Base-by-base conservation (phyloP, 495 filamentous ascomycete genomes). In the Platismatia glauca region DNA sequence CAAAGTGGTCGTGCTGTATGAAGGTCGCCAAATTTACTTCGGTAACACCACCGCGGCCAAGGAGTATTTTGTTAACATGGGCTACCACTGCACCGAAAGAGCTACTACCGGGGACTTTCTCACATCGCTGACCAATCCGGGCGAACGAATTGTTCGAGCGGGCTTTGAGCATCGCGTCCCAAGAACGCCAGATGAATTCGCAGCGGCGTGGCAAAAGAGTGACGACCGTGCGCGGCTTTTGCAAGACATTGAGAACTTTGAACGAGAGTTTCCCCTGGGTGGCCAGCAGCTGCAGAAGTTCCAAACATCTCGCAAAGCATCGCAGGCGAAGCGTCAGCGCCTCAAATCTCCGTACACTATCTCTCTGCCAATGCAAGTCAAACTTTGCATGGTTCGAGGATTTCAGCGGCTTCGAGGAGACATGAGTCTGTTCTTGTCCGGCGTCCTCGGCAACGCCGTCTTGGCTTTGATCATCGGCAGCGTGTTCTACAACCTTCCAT, bases 1-100 rank as follows among this genome's bases (percentile, higher is more conserved):
- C 73, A 91, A 90, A 73, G 87, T 83, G 20, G 79, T 85, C 31
- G 83, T 94, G 13, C 75, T 94, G 15, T 91, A 94, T 68, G 89
- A 91, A 70, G 89, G 89, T 31, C 83, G 86, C 37, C 88, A 93
- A 68, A 93, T 94, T 64, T 93, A 85, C 73, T 93, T 91, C 64
- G 89, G 89, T 5, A 74, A 72, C 16, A 81, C 84, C 11, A 67
- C 73, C 57, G 77, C 77, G 37, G 89, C 88, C 9, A 86, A 80
- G 68, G 78, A 80, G 46, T 92, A 85, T 72, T 93, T 93, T 63
- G 70, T 82, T 53, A 75, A 88, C 46, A 83, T 94, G 71, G 89
- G 89, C 16, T 94, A 90, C 69, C 76, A 85, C 15, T 90, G 87
- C 65, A 86, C 88, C 1, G 74, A 80, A 29, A 83, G 89, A 61